Evolutionary conservation across 148 eudicot species (phyloP), one percentile per base, ranked within the genome.

Genomic region (Selenicereus undatus): DNA sequence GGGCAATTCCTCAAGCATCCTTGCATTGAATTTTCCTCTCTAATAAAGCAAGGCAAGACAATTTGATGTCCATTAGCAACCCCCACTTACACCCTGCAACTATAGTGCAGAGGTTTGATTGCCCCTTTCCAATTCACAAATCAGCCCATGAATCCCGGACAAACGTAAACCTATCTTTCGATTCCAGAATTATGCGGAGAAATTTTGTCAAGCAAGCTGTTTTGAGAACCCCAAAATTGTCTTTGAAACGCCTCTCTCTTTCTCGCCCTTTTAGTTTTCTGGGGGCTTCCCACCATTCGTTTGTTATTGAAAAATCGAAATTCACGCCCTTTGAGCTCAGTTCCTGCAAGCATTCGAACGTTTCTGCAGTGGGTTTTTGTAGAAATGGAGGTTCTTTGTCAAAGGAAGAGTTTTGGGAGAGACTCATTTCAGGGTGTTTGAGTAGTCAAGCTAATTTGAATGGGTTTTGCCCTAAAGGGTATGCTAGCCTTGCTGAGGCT

Each of bases 401-500:
- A 43, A 81, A 76, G 26, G 86, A 90, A 18, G 89, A 84, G 71
- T 51, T 82, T 75, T 65, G 72, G 73, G 85, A 86, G 64, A 81
- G 78, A 64, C 83, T 83, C 71, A 42, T 50, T 73, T 80, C 81
- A 11, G 76, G 86, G 73, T 51, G 8, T 81, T 75, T 74, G 80
- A 82, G 85, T 66, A 87, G 76, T 60, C 86, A 77, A 42, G 51
- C 11, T 29, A 82, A 82, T 80, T 64, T 70, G 13, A 76, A 81
- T 85, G 85, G 88, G 54, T 45, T 90, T 81, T 87, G 87, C 64
- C 76, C 84, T 1, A 91, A 81, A 83, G 90, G 89, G 65, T 92
- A 87, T 88, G 88, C 86, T 51, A 91, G 91, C 84, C 86, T 92
- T 35, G 98, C 92, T 45, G 98, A 93, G 88, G 88, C 90, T 5